Base-by-base conservation (phyloP, 2,329 filamentous ascomycete genomes). In the Dactylellina parvicollis region DNA sequence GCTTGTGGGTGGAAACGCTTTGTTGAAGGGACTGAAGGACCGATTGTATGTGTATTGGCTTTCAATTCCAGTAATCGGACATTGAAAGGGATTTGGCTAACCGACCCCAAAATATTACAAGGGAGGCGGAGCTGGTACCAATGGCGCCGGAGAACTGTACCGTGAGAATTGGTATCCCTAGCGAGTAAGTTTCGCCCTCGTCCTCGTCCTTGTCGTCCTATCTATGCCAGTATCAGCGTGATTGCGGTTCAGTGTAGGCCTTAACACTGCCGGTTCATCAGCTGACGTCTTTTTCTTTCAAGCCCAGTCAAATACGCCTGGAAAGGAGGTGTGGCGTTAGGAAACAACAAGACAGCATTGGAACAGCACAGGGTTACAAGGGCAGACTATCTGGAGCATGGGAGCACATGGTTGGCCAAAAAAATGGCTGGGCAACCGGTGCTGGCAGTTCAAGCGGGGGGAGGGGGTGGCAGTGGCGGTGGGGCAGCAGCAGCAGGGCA, bases 331-430 rank as follows among this genome's bases (percentile, higher is more conserved):
- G 90, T 90, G 20, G 86, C 88, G 67, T 83, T 97, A 64, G 92
- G 92, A 0, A 86, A 83, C 55, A 88, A 93, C 77, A 84, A 84
- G 42, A 85, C 90, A 38, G 83, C 83, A 55, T 75, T 96, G 56
- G 85, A 88, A 72, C 85, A 85, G 52, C 81, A 92, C 10, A 85
- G 88, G 1, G 90, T 97, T n/a, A 95, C 91, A 0, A 92, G 91
- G 79, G 86, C 90, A 74, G 92, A 99, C 79, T 99, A 99, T 80
- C 88, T 95, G 56, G 95, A 99, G 80, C 82, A 92, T 78, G 95
- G 95, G 7, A 87, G 86, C 62, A 83, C 82, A 0, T 94, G 91
- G 91, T 85, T 91, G 22, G 87, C 87, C 26, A 88, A 87, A 77
- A 91, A 87, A 78, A 95, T 96, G 79, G 83, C 82, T 12, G 82